A percentile compares a stretch with the other conserved stretches of the same genome.
Conservation (phyloP, 306 rosid genomes). For the Cicer arietinum region DNA sequence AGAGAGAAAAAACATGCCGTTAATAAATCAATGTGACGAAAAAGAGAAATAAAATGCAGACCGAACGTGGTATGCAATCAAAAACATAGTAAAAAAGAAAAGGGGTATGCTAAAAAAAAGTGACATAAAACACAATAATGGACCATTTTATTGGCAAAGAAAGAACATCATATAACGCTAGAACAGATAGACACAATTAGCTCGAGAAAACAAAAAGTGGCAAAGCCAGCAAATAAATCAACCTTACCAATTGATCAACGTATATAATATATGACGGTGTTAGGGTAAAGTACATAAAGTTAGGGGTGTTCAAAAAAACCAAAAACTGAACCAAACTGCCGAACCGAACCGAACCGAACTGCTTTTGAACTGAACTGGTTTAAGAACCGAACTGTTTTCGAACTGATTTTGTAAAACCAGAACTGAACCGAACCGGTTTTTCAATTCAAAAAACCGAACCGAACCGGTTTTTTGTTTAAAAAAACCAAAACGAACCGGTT, state of each 20-base stretch:
- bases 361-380: no score
- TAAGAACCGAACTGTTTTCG: no score
- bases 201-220: constrained; percentile 41
- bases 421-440: no score
- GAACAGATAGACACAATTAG: constrained; percentile 5
- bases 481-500: no score
- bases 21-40: constrained; percentile 23
- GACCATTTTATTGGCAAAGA: constrained; percentile 42
- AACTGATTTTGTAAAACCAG: no score
- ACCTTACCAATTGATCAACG: constrained; percentile 34
- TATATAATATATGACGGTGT: no score
- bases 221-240: constrained; percentile 30
- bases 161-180: background rate
- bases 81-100: constrained; percentile 25
- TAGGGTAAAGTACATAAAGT: no score
- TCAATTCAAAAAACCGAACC: no score
- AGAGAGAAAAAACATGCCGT: constrained; percentile 27
- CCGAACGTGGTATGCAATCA: background rate
- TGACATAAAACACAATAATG: constrained; percentile 46
- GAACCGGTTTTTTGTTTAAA: no score
- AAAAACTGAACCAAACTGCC: no score
- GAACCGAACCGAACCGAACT: no score
- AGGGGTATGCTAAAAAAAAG: background rate
- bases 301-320: no score
- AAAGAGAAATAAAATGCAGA: constrained; percentile 7